Evolutionary conservation across 768 basidiomycete species (phyloP), one percentile per base, ranked within the genome.

Genomic region (Suillus alpinus): DNA sequence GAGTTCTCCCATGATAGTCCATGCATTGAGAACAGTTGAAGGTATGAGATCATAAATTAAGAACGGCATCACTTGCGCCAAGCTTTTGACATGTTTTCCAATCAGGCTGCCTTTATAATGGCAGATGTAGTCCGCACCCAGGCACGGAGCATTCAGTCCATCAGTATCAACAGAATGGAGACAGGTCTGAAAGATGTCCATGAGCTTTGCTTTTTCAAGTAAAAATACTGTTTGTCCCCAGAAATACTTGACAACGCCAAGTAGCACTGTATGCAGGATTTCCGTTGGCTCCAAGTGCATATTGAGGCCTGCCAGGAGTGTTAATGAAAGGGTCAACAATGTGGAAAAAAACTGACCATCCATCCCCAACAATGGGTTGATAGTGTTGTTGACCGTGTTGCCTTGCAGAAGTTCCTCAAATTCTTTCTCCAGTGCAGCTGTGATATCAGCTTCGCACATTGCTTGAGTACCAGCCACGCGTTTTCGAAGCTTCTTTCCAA

Each of bases 231-330:
- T 68, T 37, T 67, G 62, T 2, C 61, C 63, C 63, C 67, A 75
- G 40, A 69, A 66, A 50, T 75, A 75, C 56, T 74, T 75, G 36
- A 73, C 64, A 18, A 72, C 57, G 6, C 73, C 73, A 1, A 76
- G 66, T 1, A 75, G 65, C 23, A 71, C 57, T 1, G 70, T 74
- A 39, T 74, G 73, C 0, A 75, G 63, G 0, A 69, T 65, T 53
- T 73, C 70, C 0, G 68, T 73, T 0, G 71, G 75, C 0, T 77
- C 73, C 2, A 61, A 31, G 23, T 74, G 71, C 18, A 73, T 65
- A 37, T 74, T 62, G 1, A 75, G 12, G 8, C 69, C 73, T 73
- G 43, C 26, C 26, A 26, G 26, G 2, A 26, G 26, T 26, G 26
- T 26, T 26, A 26, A 26, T 3, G 26, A 26, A 3, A 26, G 26